Percentiles rank a stretch among this genome's conserved stretches.
Conservation (phyloP, 768 basidiomycete genomes). For the Naganishia randhawae region DNA sequence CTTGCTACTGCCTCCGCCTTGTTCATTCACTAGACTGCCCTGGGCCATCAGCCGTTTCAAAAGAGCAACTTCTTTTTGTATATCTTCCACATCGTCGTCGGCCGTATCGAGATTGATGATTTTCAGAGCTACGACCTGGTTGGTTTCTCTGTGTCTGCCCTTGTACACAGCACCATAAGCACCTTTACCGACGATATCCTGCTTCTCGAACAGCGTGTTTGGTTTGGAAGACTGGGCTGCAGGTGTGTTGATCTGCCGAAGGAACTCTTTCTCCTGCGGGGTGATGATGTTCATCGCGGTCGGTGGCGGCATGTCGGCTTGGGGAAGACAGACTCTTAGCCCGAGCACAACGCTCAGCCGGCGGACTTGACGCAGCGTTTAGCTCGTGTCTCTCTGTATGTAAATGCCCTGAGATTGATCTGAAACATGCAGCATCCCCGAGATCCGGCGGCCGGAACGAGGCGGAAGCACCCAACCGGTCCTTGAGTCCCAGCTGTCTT, state of each 20-base stretch:
- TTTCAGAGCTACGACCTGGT: constrained; percentile 90
- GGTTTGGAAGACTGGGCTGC: constrained; percentile 25
- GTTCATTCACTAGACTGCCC: constrained; percentile 26
- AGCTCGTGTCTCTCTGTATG: not conserved
- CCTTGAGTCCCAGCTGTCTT: too few species aligned
- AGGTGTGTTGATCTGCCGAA: constrained; percentile 23
- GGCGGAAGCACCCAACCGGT: too few species aligned
- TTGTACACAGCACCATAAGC: constrained; percentile 95
- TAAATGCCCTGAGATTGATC: not conserved
- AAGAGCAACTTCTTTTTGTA: constrained; percentile 91
- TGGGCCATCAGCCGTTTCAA: constrained; percentile 66
- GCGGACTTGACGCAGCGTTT: not conserved
- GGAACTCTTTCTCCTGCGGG: constrained; percentile 26
- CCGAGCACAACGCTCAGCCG: not conserved
- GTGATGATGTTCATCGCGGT: constrained; percentile 21
- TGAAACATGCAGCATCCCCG: constrained; percentile 11
- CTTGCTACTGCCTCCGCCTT: constrained; percentile 26
- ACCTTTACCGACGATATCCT: constrained; percentile 91
- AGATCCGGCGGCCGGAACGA: too few species aligned
- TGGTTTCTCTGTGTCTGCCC: constrained; percentile 75
- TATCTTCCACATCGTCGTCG: constrained; percentile 94
- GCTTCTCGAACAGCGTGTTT: constrained; percentile 53
- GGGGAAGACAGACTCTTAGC: not conserved
- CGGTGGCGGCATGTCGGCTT: not conserved
- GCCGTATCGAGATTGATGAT: constrained; percentile 96